These are phyloP conservation scores for Xylaria intraflava DNA, from an alignment of 495 filamentous ascomycete genomes.

Conservation along the genomic window DNA sequence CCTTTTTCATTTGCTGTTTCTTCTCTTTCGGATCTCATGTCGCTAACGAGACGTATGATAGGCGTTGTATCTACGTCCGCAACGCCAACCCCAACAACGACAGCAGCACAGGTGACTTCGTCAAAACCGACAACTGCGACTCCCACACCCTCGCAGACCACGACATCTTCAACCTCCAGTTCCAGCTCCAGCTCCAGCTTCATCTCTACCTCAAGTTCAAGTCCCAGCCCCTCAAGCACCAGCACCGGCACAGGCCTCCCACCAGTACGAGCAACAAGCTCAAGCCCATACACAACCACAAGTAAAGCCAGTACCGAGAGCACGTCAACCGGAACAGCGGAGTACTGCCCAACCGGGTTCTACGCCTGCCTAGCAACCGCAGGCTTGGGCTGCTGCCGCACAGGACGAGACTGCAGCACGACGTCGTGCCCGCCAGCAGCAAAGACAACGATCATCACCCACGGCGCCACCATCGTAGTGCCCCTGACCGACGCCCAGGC, in stretches of 20 bases:
- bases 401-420: conserved; percentile 69
- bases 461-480: conserved; percentile 62
- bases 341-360: conserved; percentile 52
- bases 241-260: conserved; percentile 23
- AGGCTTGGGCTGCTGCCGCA: conserved; percentile 59
- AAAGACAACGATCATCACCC: conserved; percentile 56
- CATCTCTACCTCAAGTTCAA: too few relatives aligned
- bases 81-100: conserved; percentile 40
- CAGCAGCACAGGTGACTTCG: conserved; percentile 25
- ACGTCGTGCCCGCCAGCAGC: conserved; percentile 47
- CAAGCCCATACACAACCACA: conserved; percentile 12
- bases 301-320: too few relatives aligned
- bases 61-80: conserved; percentile 35
- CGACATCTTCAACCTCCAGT: conserved; percentile 26
- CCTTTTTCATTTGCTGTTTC: not conserved
- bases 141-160: conserved; percentile 16
- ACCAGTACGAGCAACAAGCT: conserved; percentile 36
- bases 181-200: conserved; percentile 21
- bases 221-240: conserved; percentile 29
- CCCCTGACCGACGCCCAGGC: conserved; percentile 42
- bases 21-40: not conserved
- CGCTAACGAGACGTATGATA: conserved; percentile 10
- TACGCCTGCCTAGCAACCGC: conserved; percentile 47
- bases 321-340: conserved; percentile 18
- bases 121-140: conserved; percentile 27